Evolutionary conservation across 2,329 filamentous ascomycete genomes (phyloP), one percentile per base, ranked within the genome.

Genomic region (Penicillium sp.): DNA sequence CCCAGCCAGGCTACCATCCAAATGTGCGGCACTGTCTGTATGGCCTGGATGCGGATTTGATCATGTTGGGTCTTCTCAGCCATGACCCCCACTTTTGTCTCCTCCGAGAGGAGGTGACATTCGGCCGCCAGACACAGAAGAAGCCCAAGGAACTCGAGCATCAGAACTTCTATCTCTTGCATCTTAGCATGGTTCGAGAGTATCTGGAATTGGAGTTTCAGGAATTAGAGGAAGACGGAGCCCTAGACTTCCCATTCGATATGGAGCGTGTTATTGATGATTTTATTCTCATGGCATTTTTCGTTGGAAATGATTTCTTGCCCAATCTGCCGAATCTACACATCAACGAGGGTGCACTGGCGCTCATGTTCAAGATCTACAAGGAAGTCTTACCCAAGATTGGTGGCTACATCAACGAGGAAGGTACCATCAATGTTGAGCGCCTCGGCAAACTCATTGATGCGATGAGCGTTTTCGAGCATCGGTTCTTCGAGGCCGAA

Each of bases 251-350:
- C 67, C 80, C 85, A 47, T 99, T 95, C 70, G 89, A 99, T 70
- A 88, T 99, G 82, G 94, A 99, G 79, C 86, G 89, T 61, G 86
- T 99, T 69, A 97, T 99, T 77, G 94, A 99, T 73, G 94, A 99
- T 80, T 99, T 99, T 75, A 97, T 99, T 71, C 84, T 99, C 58
- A 97, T 99, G 92, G 93, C 92, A 46, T 99, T 99, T 79, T 99
- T 99, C 74, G 91, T 99, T 67, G 94, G 94, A 71, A 99, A 99
- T 75, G 94, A 99, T 83, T 99, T 99, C 78, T 83, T 99, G 73
- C 94, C 94, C 3, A 97, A 99, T 75, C 81, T 99, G 55, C 95
- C 95, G 5, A 90, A 95, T 69, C 78, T 99, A 62, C 94, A 99
- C 75, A 99, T 99, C 76, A 99, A 99, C 75, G 95, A 99, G 75